A percentile compares a stretch with the other conserved stretches of the same genome.
Evolutionary conservation across 2,329 filamentous ascomycete genomes (phyloP).

Genomic region (Nemania bipapillata): DNA sequence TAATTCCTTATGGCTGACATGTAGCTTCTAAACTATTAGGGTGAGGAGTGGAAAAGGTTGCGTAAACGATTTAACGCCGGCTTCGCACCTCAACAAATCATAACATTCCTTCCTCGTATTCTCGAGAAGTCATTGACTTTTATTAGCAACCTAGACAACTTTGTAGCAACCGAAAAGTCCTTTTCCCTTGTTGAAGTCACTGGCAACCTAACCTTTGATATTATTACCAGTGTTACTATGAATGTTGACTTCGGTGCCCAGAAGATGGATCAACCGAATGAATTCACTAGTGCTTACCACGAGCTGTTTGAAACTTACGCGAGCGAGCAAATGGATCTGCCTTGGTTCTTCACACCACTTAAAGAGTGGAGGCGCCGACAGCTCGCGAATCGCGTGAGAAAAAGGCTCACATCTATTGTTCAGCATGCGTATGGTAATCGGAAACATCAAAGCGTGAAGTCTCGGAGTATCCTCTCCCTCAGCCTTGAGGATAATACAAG

Average conservation of each 20-base stretch:
- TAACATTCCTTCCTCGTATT: constrained; percentile 50
- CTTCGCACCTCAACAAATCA: neutral
- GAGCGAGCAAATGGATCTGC: neutral
- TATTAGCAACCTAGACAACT: constrained; percentile 4
- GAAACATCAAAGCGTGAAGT: neutral
- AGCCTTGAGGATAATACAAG: neutral
- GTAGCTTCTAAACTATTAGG: constrained; percentile 39
- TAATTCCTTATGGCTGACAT: neutral
- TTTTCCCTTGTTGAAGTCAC: neutral
- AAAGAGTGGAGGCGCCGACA: neutral
- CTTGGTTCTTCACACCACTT: neutral
- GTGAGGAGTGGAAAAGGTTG: neutral
- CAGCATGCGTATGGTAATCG: constrained; percentile 26
- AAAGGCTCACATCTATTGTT: neutral
- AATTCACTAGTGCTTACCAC: constrained; percentile 15
- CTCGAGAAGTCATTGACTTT: constrained; percentile 42
- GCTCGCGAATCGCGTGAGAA: constrained; percentile 2
- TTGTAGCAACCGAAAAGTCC: neutral
- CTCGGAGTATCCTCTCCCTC: neutral
- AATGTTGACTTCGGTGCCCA: constrained; percentile 32
- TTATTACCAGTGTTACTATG: constrained; percentile 15
- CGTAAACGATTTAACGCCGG: constrained; percentile 6
- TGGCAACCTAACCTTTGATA: constrained; percentile 9
- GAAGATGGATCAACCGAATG: neutral
- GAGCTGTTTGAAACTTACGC: constrained; percentile 20